Conservation (phyloP, 768 basidiomycete genomes). For the Lenzites betulinus region DNA sequence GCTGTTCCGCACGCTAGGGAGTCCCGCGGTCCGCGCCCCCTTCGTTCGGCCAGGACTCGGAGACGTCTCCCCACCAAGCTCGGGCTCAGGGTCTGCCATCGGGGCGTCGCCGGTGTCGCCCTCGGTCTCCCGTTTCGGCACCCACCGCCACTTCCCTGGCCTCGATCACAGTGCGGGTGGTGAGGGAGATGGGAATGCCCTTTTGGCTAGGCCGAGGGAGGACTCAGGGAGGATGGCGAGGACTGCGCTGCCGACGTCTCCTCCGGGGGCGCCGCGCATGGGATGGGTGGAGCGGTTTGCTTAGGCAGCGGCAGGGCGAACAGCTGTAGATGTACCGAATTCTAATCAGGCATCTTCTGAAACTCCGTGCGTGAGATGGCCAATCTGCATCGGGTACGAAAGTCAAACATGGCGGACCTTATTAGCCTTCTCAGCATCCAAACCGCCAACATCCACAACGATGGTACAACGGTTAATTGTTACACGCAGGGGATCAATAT, state of each 20-base stretch:
- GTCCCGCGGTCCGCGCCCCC: constrained; percentile 1
- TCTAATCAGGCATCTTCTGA: not conserved
- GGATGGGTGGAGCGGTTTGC: constrained; percentile 9
- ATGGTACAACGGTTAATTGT: too few species aligned
- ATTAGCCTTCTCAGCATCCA: too few species aligned
- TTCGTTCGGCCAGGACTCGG: too few species aligned
- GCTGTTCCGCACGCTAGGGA: not conserved
- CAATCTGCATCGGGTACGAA: too few species aligned
- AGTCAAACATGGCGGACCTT: too few species aligned
- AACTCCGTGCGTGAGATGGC: not conserved
- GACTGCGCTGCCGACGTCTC: not conserved
- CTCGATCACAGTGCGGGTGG: constrained; percentile 7
- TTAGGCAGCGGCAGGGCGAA: too few species aligned
- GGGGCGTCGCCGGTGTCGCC: not conserved
- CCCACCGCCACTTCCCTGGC: constrained; percentile 3
- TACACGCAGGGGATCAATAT: too few species aligned
- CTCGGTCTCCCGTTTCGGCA: constrained; percentile 5
- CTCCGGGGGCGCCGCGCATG: constrained; percentile 8
- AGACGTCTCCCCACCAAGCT: too few species aligned
- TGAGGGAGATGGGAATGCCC: not conserved
- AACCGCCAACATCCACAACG: too few species aligned
- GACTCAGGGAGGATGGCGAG: not conserved
- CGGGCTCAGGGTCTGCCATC: not conserved
- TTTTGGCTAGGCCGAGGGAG: not conserved
- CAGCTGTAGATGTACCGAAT: not conserved